phyloP scores from a whole-genome alignment of 2,329 filamentous ascomycete genomes.

The Trichoderma oligosporum region DNA sequence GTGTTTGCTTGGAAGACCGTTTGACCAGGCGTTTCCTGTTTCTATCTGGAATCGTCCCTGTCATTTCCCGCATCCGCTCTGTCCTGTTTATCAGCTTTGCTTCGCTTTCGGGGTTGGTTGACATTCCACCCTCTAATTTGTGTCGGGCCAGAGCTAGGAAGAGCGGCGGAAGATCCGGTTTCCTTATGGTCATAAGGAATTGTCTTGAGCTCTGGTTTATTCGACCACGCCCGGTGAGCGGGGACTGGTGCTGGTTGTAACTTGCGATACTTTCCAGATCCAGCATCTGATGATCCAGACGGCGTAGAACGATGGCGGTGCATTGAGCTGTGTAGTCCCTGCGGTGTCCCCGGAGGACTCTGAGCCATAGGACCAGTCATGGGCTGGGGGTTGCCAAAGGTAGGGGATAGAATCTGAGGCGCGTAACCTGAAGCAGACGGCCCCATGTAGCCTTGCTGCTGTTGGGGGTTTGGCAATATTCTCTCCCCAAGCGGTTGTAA shows the following conservation, averaged over 20 bases:
- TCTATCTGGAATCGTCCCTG: conserved; percentile 40
- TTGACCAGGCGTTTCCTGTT: conserved; percentile 26
- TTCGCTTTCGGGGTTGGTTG: conserved; percentile 39
- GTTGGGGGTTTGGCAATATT: conserved; percentile 35
- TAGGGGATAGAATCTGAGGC: conserved; percentile 36
- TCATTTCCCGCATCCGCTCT: conserved; percentile 33
- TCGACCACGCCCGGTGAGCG: conserved; percentile 46
- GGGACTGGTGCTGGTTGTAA: conserved; percentile 56
- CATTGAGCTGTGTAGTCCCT: conserved; percentile 30
- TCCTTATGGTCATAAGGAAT: conserved; percentile 60
- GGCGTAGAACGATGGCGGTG: conserved; percentile 38
- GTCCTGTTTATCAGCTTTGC: conserved; percentile 35
- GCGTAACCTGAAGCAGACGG: conserved; percentile 35
- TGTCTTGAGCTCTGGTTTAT: conserved; percentile 53
- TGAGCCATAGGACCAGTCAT: conserved; percentile 33
- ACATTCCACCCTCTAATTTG: conserved; percentile 56
- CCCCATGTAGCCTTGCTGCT: conserved; percentile 33
- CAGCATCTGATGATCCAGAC: conserved; percentile 38
- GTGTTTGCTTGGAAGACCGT: not conserved
- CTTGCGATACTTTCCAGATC: conserved; percentile 50
- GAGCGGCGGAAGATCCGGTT: conserved; percentile 51
- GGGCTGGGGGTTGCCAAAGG: conserved; percentile 33
- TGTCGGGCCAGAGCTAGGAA: conserved; percentile 54
- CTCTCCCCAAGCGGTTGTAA: conserved; percentile 33
- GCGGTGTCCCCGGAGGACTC: conserved; percentile 35